Base-by-base conservation (phyloP, 345 rosid genomes). In the Melaleuca quinquenervia region DNA sequence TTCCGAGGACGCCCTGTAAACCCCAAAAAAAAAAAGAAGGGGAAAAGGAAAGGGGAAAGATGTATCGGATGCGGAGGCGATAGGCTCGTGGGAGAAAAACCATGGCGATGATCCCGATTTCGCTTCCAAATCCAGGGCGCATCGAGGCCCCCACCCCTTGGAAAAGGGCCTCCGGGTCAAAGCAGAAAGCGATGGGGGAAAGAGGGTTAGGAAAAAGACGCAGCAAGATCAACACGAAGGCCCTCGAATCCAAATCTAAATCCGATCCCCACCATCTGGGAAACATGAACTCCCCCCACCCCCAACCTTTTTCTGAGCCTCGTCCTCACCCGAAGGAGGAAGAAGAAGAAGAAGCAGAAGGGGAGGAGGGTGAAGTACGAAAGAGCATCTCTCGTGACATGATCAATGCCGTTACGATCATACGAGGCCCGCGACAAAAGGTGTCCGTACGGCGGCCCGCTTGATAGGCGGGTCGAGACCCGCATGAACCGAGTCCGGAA, bases 1-100 rank as follows among this genome's bases (percentile, higher is more conserved):
- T 0, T 14, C 15, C 1, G 18, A 41, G 0, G 26, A 55, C 60
- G 9, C 24, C 1, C 60, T n/a, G n/a, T n/a, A n/a, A n/a, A n/a
- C n/a, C n/a, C n/a, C 10, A 22, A 55, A 55, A 55, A n/a, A 24
- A 22, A 1, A 2, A 26, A 26, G 0, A 2, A 26, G 10, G 0
- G 0, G 22, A 0, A 5, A 10, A 1, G 60, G 10, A 26, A 55
- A 5, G 24, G 10, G 6, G 60, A 55, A 55, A 24, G 60, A 55
- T 24, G 60, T n/a, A 55, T 55, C n/a, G 24, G 22, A 55, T n/a
- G 5, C 8, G 60, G 60, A 55, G 24, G 8, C 41, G 41, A 41
- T 41, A 41, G 41, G 41, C 3, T 41, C 41, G 12, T 0, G 41
- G 41, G 6, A 58, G 12, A 60, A 2, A 32, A 8, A 27, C 41